Conservation (phyloP, 257 asterid species). For the Solanum megistacrolobum region DNA sequence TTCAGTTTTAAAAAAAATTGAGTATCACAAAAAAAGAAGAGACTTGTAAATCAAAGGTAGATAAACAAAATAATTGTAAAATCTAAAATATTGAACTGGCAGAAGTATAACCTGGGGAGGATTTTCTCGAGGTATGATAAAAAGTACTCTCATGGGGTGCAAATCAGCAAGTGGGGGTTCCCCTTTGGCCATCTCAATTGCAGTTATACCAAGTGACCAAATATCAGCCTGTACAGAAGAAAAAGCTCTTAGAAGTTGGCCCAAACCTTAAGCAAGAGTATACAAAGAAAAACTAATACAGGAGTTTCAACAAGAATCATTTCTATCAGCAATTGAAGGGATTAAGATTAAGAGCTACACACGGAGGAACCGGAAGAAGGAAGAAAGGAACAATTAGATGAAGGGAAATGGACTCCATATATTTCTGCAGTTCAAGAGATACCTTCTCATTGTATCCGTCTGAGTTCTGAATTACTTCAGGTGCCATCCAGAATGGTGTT, state of each 20-base stretch:
- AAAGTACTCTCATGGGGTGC: constrained; percentile 99
- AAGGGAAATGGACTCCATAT: not conserved
- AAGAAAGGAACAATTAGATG: not conserved
- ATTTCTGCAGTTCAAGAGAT: constrained; percentile 8
- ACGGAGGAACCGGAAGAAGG: not conserved
- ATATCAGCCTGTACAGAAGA: constrained; percentile 84
- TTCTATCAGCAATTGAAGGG: not conserved
- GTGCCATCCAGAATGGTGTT: constrained; percentile 99
- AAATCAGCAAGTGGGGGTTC: constrained; percentile 99
- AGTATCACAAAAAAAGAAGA: not conserved
- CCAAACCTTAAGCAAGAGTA: not conserved
- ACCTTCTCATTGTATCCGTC: constrained; percentile 99
- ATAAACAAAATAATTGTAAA: not conserved
- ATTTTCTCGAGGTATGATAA: constrained; percentile 96
- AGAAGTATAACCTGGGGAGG: constrained; percentile 81
- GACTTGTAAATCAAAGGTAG: not conserved
- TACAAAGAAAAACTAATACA: not conserved
- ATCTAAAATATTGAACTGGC: constrained; percentile 1
- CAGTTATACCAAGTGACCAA: constrained; percentile 98
- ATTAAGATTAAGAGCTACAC: not conserved
- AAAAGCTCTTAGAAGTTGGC: not conserved
- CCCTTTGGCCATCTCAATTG: constrained; percentile 98
- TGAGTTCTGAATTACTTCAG: constrained; percentile 97
- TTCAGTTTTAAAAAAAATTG: not conserved
- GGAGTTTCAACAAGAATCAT: not conserved